Evolutionary conservation across 495 filamentous ascomycete species (phyloP), one percentile per base, ranked within the genome.

Genomic region (Elasticomyces elasticus): DNA sequence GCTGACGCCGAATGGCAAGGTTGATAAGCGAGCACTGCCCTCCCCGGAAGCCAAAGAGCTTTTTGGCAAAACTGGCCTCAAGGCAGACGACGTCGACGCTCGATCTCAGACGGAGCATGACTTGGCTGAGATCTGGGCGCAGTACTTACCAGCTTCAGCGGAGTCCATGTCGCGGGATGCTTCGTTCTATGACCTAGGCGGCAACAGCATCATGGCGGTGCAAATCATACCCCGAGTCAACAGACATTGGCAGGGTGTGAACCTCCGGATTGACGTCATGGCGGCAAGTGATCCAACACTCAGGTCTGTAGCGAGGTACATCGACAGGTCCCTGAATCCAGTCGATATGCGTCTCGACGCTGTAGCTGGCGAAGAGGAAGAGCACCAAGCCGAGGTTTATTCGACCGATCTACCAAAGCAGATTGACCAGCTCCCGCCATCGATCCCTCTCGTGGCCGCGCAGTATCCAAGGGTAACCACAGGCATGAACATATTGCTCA

Each of bases 1-100:
- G 0, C 73, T 97, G 25, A 96, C 95, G 69, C 91, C 91, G 13
- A 96, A 96, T 60, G 90, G 89, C 55, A 97, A 95, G 72, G 81
- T 94, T 42, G 92, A 98, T 65, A 88, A 84, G 69, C 88, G 88
- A 5, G 84, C 82, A 1, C 75, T 98, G 38, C 92, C 92, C 0
- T 96, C 94, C 79, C 92, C 92, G 0, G 86, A 91, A 66, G 82
- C 80, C 11, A 77, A 76, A 2, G 81, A 88, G 55, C 66, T 79
- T 11, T 63, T 69, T 7, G 73, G 76, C 22, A 76, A 70, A 4
- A 67, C n/a, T n/a, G n/a, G n/a, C n/a, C n/a, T n/a, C n/a, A n/a
- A n/a, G n/a, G 51, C 67, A 17, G 55, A 55, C 15, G 56, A 59
- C 22, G 66, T 71, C 49, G 63, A 52, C 19, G 7, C 67, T 0